Base-by-base conservation (phyloP, 2,329 filamentous ascomycete genomes). In the Arachnopeziza araneosa region DNA sequence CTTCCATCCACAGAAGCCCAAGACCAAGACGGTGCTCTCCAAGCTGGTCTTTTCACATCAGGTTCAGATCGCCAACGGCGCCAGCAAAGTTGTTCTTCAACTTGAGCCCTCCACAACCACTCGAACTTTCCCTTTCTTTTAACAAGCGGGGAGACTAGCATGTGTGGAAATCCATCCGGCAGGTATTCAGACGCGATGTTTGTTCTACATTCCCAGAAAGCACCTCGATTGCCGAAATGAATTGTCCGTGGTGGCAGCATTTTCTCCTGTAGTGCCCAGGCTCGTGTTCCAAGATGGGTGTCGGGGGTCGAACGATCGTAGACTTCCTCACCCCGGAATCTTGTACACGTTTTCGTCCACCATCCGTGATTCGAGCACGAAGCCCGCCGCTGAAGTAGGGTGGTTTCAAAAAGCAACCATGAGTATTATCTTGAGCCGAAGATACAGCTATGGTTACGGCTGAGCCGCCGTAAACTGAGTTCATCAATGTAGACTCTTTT, bases 401-500 rank as follows among this genome's bases (percentile, higher is more conserved):
- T 24, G 36, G 60, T 21, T 60, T 60, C 21, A 54, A 52, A 54
- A 63, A 63, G 52, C 60, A 60, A 22, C 60, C 60, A 22, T 63
- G 9, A 2, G 23, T 60, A 22, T 54, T 52, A 26, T 65, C 52
- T 0, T 24, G 55, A 59, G 63, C 62, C 4, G 62, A 60, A 5
- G 56, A 54, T 19, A 61, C 63, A 56, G 60, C 59, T 57, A 66
- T 66, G 14, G 14, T 63, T 17, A 66, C 54, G 19, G 26, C 48
- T 24, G 63, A 62, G 21, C 60, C 57, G 4, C 63, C 54, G 52
- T 66, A 66, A 1, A 66, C 24, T 24, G 55, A 58, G 22, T 49
- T 30, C 66, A 68, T 61, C 23, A 58, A 7, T 54, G 60, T 54
- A 1, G 61, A 57, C 52, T 68, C 68, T 30, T 51, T 54, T 19